Evolutionary conservation across 139 green algal genomes (phyloP), one percentile per base, ranked within the genome.

Genomic region (Closterium sp.): DNA sequence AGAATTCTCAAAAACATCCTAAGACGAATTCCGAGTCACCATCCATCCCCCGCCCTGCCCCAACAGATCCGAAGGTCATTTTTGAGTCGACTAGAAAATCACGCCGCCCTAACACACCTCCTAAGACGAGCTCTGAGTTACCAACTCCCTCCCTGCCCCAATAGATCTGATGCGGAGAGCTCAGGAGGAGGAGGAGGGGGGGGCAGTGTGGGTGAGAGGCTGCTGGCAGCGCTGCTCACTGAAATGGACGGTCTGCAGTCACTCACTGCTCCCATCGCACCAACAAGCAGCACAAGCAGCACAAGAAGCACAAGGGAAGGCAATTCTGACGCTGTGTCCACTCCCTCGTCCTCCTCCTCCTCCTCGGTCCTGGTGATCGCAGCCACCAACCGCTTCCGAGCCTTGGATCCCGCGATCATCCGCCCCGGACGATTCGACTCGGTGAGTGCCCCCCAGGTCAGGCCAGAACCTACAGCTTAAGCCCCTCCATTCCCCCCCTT

Each of bases 241-340:
- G 91, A 94, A 34, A 94, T 94, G 91, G 92, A 94, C 87, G 92
- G 92, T 12, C 36, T 94, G 23, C 55, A 76, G 55, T 76, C 55
- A 19, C 55, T 76, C 55, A 76, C 55, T 28, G 55, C 55, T 28
- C 55, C 55, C 55, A 76, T 28, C 55, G 55, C 55, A 76, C 55
- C 12, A 3, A 28, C 55, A 76, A 76, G 55, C 12, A 76, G 16
- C 9, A 16, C 43, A 16, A 66, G 7, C 6, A 25, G 43, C 55
- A 76, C 55, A 28, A 28, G 55, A 2, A 76, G 5, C 55, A 76
- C 55, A 2, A 0, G 0, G 0, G 16, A 76, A 76, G 55, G 55
- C 0, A 2, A 28, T 1, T 76, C 55, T 28, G 4, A 76, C 16
- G 55, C 4, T 19, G 4, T 19, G 4, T 76, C 55, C 12, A 19